Evolutionary conservation across 371 early-diverging fungal species (phyloP), one percentile per base, ranked within the genome.

Genomic region (Mortierella sp.): DNA sequence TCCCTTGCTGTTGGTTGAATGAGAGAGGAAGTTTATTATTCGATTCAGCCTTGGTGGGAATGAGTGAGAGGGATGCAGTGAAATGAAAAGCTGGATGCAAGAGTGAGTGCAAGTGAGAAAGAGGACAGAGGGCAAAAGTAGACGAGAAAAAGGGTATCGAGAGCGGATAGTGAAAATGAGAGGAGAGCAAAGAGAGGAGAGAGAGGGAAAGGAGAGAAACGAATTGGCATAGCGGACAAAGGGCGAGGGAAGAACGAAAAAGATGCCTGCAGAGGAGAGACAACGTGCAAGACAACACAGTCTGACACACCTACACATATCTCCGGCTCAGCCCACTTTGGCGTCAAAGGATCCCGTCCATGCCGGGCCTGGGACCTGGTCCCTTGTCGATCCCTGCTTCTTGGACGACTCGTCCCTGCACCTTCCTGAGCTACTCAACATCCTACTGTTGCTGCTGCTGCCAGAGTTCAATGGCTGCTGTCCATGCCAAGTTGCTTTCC

Each of bases 391-490:
- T 13, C 48, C 1, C 43, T 40, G 43, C 43, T 4, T 40, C 43
- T 46, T 46, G 48, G 48, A 46, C 48, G 13, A 46, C 13, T 31
- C 31, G 16, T 14, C 59, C n/a, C 16, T 16, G 59, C 57, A 11
- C 57, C n/a, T 10, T 54, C 24, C 53, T 53, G 4, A 0, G 53
- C 51, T 51, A 16, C 19, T 51, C 59, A 34, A 37, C 19, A 19
- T 31, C 37, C 31, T 16, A 10, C 24, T 14, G 40, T 43, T 54
- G 74, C 61, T 67, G 76, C 21, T 37, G 55, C 19, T 69, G 50
- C 82, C 82, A 82, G 21, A 82, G 53, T 34, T 67, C 61, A 28
- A 78, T 28, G 72, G 82, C 82, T 67, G 69, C 78, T 24, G 82
- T 72, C 82, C 82, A 82, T 44, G 69, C 50, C 31, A 46, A 71